Evolutionary conservation across 306 rosid species (phyloP), one percentile per base, ranked within the genome.

Genomic region (Acacia acuminata): DNA sequence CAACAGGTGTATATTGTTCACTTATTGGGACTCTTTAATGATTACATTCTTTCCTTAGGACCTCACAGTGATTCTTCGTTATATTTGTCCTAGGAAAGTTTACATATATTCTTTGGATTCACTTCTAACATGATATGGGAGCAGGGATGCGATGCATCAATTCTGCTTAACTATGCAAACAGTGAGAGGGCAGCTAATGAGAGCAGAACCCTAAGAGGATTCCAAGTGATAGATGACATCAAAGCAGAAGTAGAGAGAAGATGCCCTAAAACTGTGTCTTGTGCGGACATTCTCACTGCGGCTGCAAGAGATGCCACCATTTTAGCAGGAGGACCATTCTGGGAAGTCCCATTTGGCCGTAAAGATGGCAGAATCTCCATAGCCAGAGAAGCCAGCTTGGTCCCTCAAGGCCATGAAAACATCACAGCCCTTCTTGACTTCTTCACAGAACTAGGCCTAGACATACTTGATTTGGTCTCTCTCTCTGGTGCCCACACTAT

Each of bases 241-340:
- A 95, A 95, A 67, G 65, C 69, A 2, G 91, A 85, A 72, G 78
- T 92, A 30, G 98, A 95, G 50, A 88, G 40, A n/a, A 85, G 19
- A 17, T 95, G 98, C 80, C 98, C 98, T 10, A 90, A 55, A 85
- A 93, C 85, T 0, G 98, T 93, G 7, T 95, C 98, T 19, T 95
- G 96, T 76, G 89, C 98, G 48, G 98, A 95, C 85, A 90, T 95
- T 77, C 91, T 95, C 71, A 88, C 98, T 0, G 91, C 96, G 1
- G 97, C 92, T 9, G 90, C 98, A 14, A 92, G 98, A 85, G 98
- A 95, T 64, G 98, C 98, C 65, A 92, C 98, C 8, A 81, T 95
- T 47, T 13, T 88, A 1, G 95, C 94, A 0, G 97, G 97, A 47
- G 99, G 97, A 2, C 99, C 99, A 0, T 95, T 95, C 75, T 95